These are phyloP conservation scores for Gnomoniopsis sp. DNA, from an alignment of 2,329 filamentous ascomycete species.

Conservation along the genomic window DNA sequence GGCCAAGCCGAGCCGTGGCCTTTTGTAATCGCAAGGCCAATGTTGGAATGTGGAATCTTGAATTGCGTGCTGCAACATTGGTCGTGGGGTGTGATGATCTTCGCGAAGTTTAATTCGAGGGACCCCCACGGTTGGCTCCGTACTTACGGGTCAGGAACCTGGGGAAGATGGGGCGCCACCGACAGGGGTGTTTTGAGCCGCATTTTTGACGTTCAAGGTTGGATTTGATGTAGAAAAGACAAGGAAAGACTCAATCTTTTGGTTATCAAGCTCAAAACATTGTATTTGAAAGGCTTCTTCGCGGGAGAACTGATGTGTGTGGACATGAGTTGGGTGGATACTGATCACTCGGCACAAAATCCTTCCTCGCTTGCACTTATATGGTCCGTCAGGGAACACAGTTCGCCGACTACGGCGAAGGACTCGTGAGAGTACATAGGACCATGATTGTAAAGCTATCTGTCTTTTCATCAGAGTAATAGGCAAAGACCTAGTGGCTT, in stretches of 20 bases:
- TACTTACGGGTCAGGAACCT: neutral
- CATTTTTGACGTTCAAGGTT: neutral
- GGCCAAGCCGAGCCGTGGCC: slow-evolving; percentile 11
- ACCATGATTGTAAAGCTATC: too few relatives aligned
- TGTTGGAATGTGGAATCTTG: neutral
- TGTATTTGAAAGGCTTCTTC: neutral
- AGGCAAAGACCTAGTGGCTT: neutral
- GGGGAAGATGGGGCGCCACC: slow-evolving; percentile 2
- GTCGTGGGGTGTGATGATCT: slow-evolving; percentile 15
- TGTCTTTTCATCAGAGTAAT: too few relatives aligned
- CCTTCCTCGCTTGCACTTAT: neutral
- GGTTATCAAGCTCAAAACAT: too few relatives aligned
- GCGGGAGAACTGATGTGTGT: neutral
- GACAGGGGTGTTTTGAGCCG: slow-evolving; percentile 10
- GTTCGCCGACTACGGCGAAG: neutral
- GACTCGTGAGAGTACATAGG: too few relatives aligned
- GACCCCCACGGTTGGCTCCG: slow-evolving; percentile 10
- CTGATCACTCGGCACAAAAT: neutral
- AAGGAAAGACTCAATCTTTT: neutral
- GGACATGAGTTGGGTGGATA: too few relatives aligned
- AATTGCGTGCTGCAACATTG: slow-evolving; percentile 13
- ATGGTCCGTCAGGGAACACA: neutral
- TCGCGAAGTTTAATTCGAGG: slow-evolving; percentile 11
- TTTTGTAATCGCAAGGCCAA: slow-evolving; percentile 11
- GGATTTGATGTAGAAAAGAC: neutral